A percentile compares a stretch with the other conserved stretches of the same genome.
These are phyloP conservation scores for Cyberlindnera nakhonratchasimensis DNA, from an alignment of 805 yeast species.

Conservation along the genomic window DNA sequence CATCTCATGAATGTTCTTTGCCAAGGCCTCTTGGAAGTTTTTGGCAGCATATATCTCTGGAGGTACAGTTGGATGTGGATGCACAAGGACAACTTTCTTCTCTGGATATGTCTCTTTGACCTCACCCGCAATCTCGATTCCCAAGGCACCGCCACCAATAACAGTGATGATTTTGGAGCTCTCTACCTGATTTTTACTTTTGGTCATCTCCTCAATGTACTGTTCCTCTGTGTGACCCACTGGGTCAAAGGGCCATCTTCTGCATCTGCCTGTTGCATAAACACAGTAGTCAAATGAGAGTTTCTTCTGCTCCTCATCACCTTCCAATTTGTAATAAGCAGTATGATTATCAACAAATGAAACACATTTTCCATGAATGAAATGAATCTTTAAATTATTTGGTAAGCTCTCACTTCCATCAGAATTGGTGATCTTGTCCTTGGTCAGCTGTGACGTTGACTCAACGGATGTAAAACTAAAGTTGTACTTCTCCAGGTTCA, in stretches of 20 bases:
- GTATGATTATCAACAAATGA: constrained; percentile 23
- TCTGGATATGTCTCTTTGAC: constrained; percentile 37
- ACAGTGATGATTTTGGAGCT: constrained; percentile 38
- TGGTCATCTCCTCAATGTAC: constrained; percentile 42
- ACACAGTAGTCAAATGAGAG: constrained; percentile 45
- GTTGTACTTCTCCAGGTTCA: constrained; percentile 29
- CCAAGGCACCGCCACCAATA: constrained; percentile 53
- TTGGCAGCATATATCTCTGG: constrained; percentile 33
- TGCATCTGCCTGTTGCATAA: constrained; percentile 46
- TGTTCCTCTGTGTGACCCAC: constrained; percentile 36
- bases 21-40: constrained; percentile 20
- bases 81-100: constrained; percentile 37
- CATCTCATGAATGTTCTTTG: constrained; percentile 14
- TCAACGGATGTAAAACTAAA: constrained; percentile 32
- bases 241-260: constrained; percentile 55
- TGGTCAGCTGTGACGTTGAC: constrained; percentile 32
- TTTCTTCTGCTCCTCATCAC: constrained; percentile 22
- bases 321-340: constrained; percentile 19
- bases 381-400: constrained; percentile 16
- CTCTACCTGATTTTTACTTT: constrained; percentile 32
- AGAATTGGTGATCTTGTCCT: constrained; percentile 8
- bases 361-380: constrained; percentile 25
- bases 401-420: constrained; percentile 12
- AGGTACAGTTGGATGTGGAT: constrained; percentile 41
- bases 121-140: constrained; percentile 50